Evolutionary conservation across 139 green algal genomes (phyloP).

Genomic region (Volvox reticuliferus): DNA sequence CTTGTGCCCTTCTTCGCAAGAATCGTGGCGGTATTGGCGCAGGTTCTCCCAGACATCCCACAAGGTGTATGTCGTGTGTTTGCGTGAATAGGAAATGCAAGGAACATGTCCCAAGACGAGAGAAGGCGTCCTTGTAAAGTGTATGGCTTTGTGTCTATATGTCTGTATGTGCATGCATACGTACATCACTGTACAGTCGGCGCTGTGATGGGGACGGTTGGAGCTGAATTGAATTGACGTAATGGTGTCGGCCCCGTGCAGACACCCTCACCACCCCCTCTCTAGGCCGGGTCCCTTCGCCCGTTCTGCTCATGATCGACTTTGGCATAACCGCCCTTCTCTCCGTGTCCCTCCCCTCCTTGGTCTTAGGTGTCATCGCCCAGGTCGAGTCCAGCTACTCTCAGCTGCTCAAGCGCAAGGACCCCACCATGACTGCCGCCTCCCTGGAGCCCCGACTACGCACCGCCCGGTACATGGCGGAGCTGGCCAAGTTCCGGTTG

Average conservation of each 20-base stretch:
- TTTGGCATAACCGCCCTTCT: too few relatives aligned
- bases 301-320: neutral
- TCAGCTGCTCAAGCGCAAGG: constrained; percentile 76
- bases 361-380: constrained; percentile 66
- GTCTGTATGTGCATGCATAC: too few relatives aligned
- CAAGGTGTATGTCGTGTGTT: constrained; percentile 32
- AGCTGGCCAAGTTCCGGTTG: constrained; percentile 92
- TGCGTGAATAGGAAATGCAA: too few relatives aligned
- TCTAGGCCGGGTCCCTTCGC: neutral
- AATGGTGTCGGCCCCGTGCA: too few relatives aligned
- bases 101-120: too few relatives aligned
- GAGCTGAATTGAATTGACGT: too few relatives aligned
- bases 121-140: too few relatives aligned
- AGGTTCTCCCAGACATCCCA: constrained; percentile 87
- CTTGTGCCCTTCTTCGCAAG: constrained; percentile 90
- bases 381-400: constrained; percentile 87
- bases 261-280: neutral
- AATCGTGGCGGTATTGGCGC: constrained; percentile 83
- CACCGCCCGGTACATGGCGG: constrained; percentile 88
- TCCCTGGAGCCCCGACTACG: constrained; percentile 82
- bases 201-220: too few relatives aligned
- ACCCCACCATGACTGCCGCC: constrained; percentile 59
- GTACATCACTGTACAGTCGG: too few relatives aligned
- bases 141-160: too few relatives aligned
- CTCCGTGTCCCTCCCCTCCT: too few relatives aligned